Conservation (phyloP, 306 rosid species). For the Begonia fuchsioides region DNA sequence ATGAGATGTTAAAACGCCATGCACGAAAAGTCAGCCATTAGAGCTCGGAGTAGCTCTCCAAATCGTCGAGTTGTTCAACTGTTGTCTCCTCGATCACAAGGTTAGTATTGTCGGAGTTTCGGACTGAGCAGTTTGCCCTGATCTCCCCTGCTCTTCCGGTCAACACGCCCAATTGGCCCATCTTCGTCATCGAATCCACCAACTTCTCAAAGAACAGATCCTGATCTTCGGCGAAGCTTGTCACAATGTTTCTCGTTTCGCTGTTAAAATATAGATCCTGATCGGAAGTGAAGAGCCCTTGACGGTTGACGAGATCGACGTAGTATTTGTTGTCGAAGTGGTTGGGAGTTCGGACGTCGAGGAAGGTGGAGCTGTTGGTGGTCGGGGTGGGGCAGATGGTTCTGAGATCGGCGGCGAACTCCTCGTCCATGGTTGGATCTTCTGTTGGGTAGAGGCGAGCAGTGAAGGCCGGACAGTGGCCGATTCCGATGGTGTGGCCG, state of each 20-base stretch:
- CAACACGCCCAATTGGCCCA: constrained; percentile 49
- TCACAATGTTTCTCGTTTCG: constrained; percentile 32
- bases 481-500: constrained; percentile 47
- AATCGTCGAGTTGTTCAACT: constrained; percentile 1
- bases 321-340: constrained; percentile 49
- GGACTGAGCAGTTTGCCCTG: constrained; percentile 32
- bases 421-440: constrained; percentile 37
- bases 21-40: too few species aligned
- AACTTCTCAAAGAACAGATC: constrained; percentile 37
- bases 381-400: constrained; percentile 12
- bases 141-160: constrained; percentile 36
- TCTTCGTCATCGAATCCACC: constrained; percentile 23
- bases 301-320: constrained; percentile 32
- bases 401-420: constrained; percentile 30
- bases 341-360: constrained; percentile 34
- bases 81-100: background rate
- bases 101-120: constrained; percentile 16
- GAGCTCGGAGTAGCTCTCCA: too few species aligned
- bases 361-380: constrained; percentile 16
- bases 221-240: constrained; percentile 26
- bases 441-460: constrained; percentile 27
- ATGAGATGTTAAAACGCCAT: too few species aligned
- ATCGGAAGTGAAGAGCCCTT: constrained; percentile 54
- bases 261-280: constrained; percentile 24
- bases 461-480: constrained; percentile 31